Percentiles rank a stretch among this genome's conserved stretches.
Conservation (phyloP, 805 yeast species). For the Saccharomyces cerevisiae region DNA sequence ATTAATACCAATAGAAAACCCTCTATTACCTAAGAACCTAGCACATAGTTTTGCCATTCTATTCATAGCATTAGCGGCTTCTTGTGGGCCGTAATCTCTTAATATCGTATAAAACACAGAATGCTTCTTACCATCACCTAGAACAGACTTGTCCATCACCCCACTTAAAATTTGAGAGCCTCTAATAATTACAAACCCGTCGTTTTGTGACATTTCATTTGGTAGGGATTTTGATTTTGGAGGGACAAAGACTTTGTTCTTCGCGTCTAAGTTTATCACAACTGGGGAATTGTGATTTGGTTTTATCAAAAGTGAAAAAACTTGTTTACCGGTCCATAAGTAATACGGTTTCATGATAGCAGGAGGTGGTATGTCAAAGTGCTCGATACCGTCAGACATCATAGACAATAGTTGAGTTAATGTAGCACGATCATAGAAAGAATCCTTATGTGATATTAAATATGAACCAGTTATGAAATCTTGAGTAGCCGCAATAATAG, state of each 20-base stretch:
- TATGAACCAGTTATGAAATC: conserved; percentile 97
- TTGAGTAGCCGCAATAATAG: conserved; percentile 98
- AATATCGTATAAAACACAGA: conserved; percentile 92
- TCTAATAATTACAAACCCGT: conserved; percentile 84
- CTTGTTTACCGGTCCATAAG: conserved; percentile 97
- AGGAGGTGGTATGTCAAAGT: conserved; percentile 94
- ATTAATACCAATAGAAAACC: conserved; percentile 93
- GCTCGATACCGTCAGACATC: conserved; percentile 90
- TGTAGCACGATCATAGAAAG: conserved; percentile 82
- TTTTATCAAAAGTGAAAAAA: conserved; percentile 76
- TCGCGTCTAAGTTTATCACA: conserved; percentile 85
- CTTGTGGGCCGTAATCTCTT: conserved; percentile 94
- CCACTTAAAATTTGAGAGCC: conserved; percentile 87
- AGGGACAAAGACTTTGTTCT: conserved; percentile 79
- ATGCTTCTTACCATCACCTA: conserved; percentile 97
- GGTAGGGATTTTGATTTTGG: conserved; percentile 62
- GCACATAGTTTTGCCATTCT: conserved; percentile 99
- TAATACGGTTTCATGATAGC: conserved; percentile 80
- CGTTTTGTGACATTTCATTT: conserved; percentile 94
- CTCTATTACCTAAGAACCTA: conserved; percentile 85
- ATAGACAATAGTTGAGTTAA: conserved; percentile 76
- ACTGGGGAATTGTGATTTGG: conserved; percentile 76
- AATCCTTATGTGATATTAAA: conserved; percentile 84
- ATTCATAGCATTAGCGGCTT: conserved; percentile 94
- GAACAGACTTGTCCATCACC: conserved; percentile 89